Evolutionary conservation across 2,329 filamentous ascomycete species (phyloP), one percentile per base, ranked within the genome.

Genomic region (Ophiostoma novo-ulmi): DNA sequence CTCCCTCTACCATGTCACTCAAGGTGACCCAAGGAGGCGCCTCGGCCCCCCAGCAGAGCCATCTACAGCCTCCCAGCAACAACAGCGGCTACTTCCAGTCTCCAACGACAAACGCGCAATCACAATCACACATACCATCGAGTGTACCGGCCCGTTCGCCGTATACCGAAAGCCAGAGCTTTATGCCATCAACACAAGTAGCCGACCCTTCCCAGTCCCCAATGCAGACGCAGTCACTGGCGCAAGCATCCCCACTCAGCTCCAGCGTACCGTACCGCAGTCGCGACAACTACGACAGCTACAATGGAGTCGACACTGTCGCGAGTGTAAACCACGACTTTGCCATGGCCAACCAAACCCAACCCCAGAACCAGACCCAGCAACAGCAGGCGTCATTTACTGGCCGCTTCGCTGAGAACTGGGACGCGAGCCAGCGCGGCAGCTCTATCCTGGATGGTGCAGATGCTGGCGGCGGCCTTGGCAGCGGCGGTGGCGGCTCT

Each of bases 381-480:
- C 65, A 66, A 35, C 17, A n/a, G 22, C 61, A 39, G 44, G 31
- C 31, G 31, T 64, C 41, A 39, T 65, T 67, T 48, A 38, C 35
- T 38, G 61, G 87, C 73, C 86, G 83, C 75, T 90, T 91, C 76
- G 88, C 85, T 75, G 89, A 92, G 78, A 87, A 90, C 81, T 91
- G 89, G 84, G 89, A 91, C 80, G 87, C 87, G 68, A 88, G 85
- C 75, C 88, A 87, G 75, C 86, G 89, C 73, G 89, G 88, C 66
- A 87, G 86, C 75, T 91, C 89, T 52, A 83, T 91, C 71, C 77
- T 88, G 72, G 85, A 88, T 76, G 84, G 82, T 67, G 80, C 80
- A 52, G 77, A 71, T 38, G 71, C 73, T 74, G 75, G 73, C 5
- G 63, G 58, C 26, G 20, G n/a, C 39, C 14, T 44, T n/a, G 35